phyloP scores from a whole-genome alignment of 1,139 yeast genomes.

The Yamadazyma kanchanaburiensis region DNA sequence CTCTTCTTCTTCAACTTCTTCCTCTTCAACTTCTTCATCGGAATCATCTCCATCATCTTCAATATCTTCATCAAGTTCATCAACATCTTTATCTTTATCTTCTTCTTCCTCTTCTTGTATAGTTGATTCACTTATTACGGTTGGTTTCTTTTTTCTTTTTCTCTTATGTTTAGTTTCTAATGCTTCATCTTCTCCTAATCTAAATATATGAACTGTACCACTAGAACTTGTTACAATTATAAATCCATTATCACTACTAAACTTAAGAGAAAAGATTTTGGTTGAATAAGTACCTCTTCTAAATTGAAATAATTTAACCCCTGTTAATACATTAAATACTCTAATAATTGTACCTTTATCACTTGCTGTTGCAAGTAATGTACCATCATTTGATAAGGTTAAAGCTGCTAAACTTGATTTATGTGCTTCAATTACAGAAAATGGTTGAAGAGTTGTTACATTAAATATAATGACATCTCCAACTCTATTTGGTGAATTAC shows the following conservation, averaged over 20 bases:
- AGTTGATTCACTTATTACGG: conserved; percentile 21
- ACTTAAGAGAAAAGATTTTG: conserved; percentile 76
- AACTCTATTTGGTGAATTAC: conserved; percentile 48
- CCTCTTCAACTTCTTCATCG: conserved; percentile 8
- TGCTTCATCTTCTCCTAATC: conserved; percentile 61
- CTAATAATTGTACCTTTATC: conserved; percentile 93
- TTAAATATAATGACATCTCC: conserved; percentile 93
- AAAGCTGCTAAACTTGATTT: conserved; percentile 80
- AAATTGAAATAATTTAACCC: conserved; percentile 81
- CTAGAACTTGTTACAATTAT: conserved; percentile 87
- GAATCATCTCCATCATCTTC: conserved; percentile 26
- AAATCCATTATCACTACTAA: conserved; percentile 71
- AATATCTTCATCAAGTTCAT: conserved; percentile 15
- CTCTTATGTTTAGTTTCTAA: conserved; percentile 39
- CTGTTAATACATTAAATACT: conserved; percentile 81
- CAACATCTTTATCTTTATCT: conserved; percentile 3
- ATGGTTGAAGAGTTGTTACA: conserved; percentile 71
- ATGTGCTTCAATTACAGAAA: conserved; percentile 91
- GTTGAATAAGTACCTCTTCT: conserved; percentile 95
- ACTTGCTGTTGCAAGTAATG: conserved; percentile 86
- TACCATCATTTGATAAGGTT: conserved; percentile 76
- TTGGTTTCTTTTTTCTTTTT: conserved; percentile 18
- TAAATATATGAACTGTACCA: conserved; percentile 89
- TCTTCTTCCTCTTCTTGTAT: conserved; percentile 30
- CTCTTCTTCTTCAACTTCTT: conserved; percentile 23